Percentiles rank a stretch among this genome's conserved stretches.
phyloP scores from a whole-genome alignment of 2,329 filamentous ascomycete species.

The Scedosporium minutisporum region DNA sequence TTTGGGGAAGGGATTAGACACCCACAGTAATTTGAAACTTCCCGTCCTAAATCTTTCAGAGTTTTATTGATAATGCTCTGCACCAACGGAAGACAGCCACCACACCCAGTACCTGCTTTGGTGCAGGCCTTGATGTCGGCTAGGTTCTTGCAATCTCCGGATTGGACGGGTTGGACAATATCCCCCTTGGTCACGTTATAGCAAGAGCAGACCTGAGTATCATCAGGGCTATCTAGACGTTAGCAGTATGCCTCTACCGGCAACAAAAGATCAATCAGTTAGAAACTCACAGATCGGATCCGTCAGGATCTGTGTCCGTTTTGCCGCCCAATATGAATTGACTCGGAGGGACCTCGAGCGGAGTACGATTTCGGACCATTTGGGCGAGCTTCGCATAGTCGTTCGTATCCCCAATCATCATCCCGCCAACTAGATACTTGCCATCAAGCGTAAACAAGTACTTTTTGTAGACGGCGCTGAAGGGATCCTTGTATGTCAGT shows the following conservation, averaged over 20 bases:
- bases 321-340: slow-evolving; percentile 75
- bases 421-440: slow-evolving; percentile 84
- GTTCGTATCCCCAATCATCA: slow-evolving; percentile 92
- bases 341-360: slow-evolving; percentile 65
- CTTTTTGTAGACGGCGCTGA: slow-evolving; percentile 84
- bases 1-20: neutral
- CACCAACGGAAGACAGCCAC: slow-evolving; percentile 81
- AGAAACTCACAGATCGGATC: slow-evolving; percentile 43
- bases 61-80: slow-evolving; percentile 85
- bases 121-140: slow-evolving; percentile 81
- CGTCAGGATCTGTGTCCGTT: slow-evolving; percentile 63
- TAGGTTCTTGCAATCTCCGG: slow-evolving; percentile 71
- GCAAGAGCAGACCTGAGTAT: slow-evolving; percentile 85
- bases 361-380: slow-evolving; percentile 76
- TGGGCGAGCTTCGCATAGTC: slow-evolving; percentile 86
- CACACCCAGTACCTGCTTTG: slow-evolving; percentile 84
- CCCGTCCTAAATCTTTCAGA: slow-evolving; percentile 75
- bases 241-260: neutral
- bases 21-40: slow-evolving; percentile 64
- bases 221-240: slow-evolving; percentile 51
- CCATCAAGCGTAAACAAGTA: slow-evolving; percentile 85
- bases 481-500: slow-evolving; percentile 81
- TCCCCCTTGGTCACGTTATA: slow-evolving; percentile 88
- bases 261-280: neutral
- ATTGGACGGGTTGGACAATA: slow-evolving; percentile 61